Evolutionary conservation across 768 basidiomycete species (phyloP).

Genomic region (Phaeotremella skinneri): DNA sequence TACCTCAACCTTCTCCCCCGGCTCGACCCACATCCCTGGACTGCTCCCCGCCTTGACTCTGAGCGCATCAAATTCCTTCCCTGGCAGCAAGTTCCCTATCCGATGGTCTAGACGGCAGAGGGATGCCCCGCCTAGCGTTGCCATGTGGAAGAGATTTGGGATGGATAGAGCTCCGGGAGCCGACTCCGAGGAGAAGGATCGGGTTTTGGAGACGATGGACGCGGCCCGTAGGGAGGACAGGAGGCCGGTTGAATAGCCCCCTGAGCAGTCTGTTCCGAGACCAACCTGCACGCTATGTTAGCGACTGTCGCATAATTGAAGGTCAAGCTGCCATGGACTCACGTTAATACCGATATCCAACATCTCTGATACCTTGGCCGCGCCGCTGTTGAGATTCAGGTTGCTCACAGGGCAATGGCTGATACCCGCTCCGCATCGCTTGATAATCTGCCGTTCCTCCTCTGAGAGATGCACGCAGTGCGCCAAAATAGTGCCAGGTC

Average conservation of each 20-base stretch:
- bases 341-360: slow-evolving; percentile 86
- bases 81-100: slow-evolving; percentile 72
- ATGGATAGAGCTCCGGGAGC: slow-evolving; percentile 57
- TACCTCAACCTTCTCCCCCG: slow-evolving; percentile 54
- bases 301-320: neutral
- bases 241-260: slow-evolving; percentile 80
- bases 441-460: slow-evolving; percentile 71
- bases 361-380: slow-evolving; percentile 72
- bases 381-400: slow-evolving; percentile 82
- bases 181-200: slow-evolving; percentile 52
- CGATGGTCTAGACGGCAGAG: slow-evolving; percentile 69
- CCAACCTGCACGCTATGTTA: slow-evolving; percentile 63
- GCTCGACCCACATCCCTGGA: slow-evolving; percentile 42
- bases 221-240: slow-evolving; percentile 67
- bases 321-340: slow-evolving; percentile 13
- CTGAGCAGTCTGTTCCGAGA: slow-evolving; percentile 84
- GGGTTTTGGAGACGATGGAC: slow-evolving; percentile 69
- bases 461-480: slow-evolving; percentile 79
- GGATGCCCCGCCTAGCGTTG: slow-evolving; percentile 84
- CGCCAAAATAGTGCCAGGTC: slow-evolving; percentile 77
- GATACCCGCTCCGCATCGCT: slow-evolving; percentile 65
- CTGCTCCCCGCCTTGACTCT: slow-evolving; percentile 59
- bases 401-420: slow-evolving; percentile 95
- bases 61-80: slow-evolving; percentile 89
- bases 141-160: slow-evolving; percentile 77